Base-by-base conservation (phyloP, 768 basidiomycete species). In the Wakefieldia striispora region DNA sequence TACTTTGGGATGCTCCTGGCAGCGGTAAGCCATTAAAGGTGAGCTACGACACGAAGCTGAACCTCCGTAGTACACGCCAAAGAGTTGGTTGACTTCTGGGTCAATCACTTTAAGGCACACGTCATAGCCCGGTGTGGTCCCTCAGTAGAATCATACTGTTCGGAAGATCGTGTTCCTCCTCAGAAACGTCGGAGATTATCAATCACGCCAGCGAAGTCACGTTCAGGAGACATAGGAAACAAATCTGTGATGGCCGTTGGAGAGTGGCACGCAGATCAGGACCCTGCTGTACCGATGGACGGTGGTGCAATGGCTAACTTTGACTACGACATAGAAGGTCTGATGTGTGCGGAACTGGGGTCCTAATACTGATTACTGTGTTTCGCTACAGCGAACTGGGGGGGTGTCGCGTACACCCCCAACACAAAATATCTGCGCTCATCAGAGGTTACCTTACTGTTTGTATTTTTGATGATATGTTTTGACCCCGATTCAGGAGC, bases 71-170 rank as follows among this genome's bases (percentile, higher is more conserved):
- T 91, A 45, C 73, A 79, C 53, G 85, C 85, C 1, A 78, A 79
- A 42, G 75, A 75, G n/a, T 65, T 92, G 37, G 72, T 80, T 0
- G 78, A 84, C 48, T 89, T 91, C 58, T 92, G 90, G 90, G 70
- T 79, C 50, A 76, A 81, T 47, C 84, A 79, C 57, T 83, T 88
- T 68, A 86, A 79, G 58, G 72, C 83, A 1, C 86, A 86, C 58
- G 77, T 89, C 3, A 80, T 86, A 60, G 77, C 85, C 20, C 78
- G 80, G 45, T 76, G 78, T 1, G 76, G 42, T 21, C 54, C 57
- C 43, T 38, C 43, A 14, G 16, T 46, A 24, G 54, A 45, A 13
- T 41, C 46, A 36, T 50, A 45, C 21, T 43, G 11, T 17, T 20
- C 17, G 33, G 45, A 53, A 77, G 78, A 76, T 19, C 70, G 70